Evolutionary conservation across 2,329 filamentous ascomycete genomes (phyloP), one percentile per base, ranked within the genome.

Genomic region (Trichoderma sp.): DNA sequence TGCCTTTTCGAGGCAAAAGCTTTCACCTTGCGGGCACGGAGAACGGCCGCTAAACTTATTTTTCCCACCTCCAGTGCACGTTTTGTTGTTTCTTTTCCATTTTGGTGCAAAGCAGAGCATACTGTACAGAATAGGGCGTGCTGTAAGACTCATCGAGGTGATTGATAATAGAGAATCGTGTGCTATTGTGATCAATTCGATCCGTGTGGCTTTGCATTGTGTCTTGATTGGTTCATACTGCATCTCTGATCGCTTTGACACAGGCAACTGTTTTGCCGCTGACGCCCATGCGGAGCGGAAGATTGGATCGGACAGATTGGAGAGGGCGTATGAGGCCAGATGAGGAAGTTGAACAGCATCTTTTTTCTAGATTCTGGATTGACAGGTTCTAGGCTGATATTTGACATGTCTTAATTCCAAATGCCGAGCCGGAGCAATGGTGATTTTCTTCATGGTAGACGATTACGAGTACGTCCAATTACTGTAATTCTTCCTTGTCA

Each of bases 1-100:
- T 78, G 60, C 77, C 77, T 64, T 38, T 76, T 76, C 27, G 45
- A 74, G 79, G 60, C 71, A 78, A 79, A 31, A 75, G 75, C 65
- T 16, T 35, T 35, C 6, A 4, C 21, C 41, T 56, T 68, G 27
- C 27, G 27, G 33, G 35, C 31, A 66, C 35, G 33, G 16, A 35
- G 6, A 67, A 65, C 69, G 60, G 41, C 71, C 62, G 63, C 63
- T 66, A 74, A 66, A 66, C 45, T 67, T 66, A 60, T 65, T 56
- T 73, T 59, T 31, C n/a, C 41, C 41, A 8, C 41, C 16, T 45
- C 41, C 35, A 38, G 35, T 38, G 35, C 14, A 45, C 18, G 18
- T 9, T 45, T 59, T 73, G 59, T 59, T 74, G 56, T 31, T 63
- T 62, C 9, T 62, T 60, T 27, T 29, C 56, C 27, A 3, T 12